Evolutionary conservation across 2,329 filamentous ascomycete species (phyloP).

Genomic region (Cytospora piceicola): DNA sequence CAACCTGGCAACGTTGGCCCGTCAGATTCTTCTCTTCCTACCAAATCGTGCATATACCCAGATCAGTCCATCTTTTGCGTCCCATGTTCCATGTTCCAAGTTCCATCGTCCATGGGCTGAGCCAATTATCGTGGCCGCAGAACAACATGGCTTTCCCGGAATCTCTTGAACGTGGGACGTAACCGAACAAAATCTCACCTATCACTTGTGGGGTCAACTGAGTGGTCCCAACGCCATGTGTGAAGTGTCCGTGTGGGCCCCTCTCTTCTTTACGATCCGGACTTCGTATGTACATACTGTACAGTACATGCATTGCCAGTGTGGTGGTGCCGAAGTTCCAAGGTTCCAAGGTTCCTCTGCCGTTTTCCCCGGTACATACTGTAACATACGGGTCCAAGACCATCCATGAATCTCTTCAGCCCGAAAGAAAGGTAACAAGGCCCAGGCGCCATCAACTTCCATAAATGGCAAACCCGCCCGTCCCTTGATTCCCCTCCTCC

Average conservation of each 20-base stretch:
- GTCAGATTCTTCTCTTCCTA: too few species aligned
- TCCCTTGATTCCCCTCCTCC: conserved; percentile 2
- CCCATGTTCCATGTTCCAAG: too few species aligned
- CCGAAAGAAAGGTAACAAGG: conserved; percentile 11
- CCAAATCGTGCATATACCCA: conserved; percentile 2
- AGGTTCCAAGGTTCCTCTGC: conserved; percentile 4
- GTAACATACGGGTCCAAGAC: too few species aligned
- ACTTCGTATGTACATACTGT: neutral
- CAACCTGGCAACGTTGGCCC: too few species aligned
- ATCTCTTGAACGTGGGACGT: neutral
- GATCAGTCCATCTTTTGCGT: neutral
- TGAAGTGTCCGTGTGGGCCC: neutral
- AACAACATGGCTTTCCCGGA: neutral
- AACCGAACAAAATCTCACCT: neutral
- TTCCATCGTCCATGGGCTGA: neutral
- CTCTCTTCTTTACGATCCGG: conserved; percentile 2
- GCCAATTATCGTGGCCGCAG: neutral
- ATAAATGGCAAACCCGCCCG: conserved; percentile 25
- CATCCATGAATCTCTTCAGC: neutral
- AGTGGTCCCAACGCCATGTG: conserved; percentile 4
- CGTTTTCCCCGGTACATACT: conserved; percentile 9
- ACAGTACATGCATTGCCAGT: too few species aligned
- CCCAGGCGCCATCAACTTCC: conserved; percentile 10
- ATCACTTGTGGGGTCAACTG: too few species aligned
- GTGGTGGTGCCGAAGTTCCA: too few species aligned